A percentile compares a stretch with the other conserved stretches of the same genome.
phyloP scores from a whole-genome alignment of 139 green algal genomes.

The Chlorella vulgaris region DNA sequence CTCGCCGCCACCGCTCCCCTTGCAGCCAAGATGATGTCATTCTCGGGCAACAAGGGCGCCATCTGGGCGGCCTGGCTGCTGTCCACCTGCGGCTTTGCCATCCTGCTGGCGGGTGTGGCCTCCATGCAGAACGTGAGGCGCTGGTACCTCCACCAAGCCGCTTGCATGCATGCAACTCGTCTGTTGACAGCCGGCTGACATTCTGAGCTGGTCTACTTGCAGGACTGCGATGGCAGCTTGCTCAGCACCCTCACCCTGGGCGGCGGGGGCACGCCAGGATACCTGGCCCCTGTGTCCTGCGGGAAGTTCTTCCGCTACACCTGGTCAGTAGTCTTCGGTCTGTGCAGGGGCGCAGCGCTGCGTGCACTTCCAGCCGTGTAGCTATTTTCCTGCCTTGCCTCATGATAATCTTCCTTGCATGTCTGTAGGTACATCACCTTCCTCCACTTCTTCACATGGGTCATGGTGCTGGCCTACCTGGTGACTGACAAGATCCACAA shows the following conservation, averaged over 20 bases:
- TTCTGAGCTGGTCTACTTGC: not conserved
- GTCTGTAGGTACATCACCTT: slow-evolving; percentile 35
- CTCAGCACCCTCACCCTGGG: not conserved
- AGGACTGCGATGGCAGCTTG: not conserved
- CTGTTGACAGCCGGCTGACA: not conserved
- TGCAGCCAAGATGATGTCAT: not conserved
- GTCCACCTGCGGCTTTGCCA: slow-evolving; percentile 35
- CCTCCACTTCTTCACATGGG: slow-evolving; percentile 35
- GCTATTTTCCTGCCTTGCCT: too few species aligned
- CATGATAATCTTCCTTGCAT: too few species aligned
- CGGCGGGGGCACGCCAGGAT: not conserved
- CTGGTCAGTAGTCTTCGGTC: too few species aligned
- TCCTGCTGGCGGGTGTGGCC: slow-evolving; percentile 43
- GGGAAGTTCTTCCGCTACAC: slow-evolving; percentile 24
- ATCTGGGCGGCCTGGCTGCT: slow-evolving; percentile 30
- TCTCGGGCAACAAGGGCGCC: not conserved
- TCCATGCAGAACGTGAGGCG: slow-evolving; percentile 27
- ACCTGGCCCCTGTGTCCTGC: slow-evolving; percentile 23
- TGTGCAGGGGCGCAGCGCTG: too few species aligned
- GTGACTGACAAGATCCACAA: slow-evolving; percentile 5
- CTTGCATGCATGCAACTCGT: not conserved
- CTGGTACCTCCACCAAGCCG: not conserved
- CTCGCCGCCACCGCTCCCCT: not conserved
- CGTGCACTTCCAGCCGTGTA: too few species aligned
- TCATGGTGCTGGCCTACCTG: slow-evolving; percentile 22